Base-by-base conservation (phyloP, 2,329 filamentous ascomycete genomes). In the Penicillium polonicum region DNA sequence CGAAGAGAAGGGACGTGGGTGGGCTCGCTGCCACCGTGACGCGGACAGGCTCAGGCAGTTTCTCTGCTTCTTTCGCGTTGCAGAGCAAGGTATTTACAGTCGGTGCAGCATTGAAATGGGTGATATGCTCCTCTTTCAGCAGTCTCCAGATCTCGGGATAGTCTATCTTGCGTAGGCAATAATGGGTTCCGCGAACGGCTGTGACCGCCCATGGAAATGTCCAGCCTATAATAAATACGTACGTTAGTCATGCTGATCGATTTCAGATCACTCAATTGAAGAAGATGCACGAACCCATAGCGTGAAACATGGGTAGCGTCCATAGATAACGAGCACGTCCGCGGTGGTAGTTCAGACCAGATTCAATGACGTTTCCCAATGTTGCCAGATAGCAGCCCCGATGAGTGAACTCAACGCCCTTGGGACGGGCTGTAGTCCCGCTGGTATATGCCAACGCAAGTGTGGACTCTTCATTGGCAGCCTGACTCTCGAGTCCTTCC, bases 71-170 rank as follows among this genome's bases (percentile, higher is more conserved):
- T 41, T 87, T 82, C 3, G 90, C 84, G 13, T 88, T 88, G 70
- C 94, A 96, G 3, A 99, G 84, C 0, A 97, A 79, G 0, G 93
- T 99, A 73, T 97, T 97, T 52, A 99, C 94, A 0, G 94, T 99
- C 0, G 94, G 94, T 0, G 93, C 94, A 0, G 93, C 93, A 70
- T 93, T 96, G 79, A 95, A 97, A 75, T 99, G 94, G 0, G 92
- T 97, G 62, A 99, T 89, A 7, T 85, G 81, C 74, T 97, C 90
- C 52, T 91, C 84, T 69, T 92, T 95, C 35, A 99, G 79, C 4
- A 99, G 78, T 48, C 84, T 84, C 94, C 94, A 99, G 59, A 99
- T 96, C 58, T 93, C 81, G 0, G 90, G 86, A 71, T 99, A 99
- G 76, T 97, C 92, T 63, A 99, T 91, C 79, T 96, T 97, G 60